Conservation (phyloP, 768 basidiomycete genomes). For the Rhodotorula paludigena region DNA sequence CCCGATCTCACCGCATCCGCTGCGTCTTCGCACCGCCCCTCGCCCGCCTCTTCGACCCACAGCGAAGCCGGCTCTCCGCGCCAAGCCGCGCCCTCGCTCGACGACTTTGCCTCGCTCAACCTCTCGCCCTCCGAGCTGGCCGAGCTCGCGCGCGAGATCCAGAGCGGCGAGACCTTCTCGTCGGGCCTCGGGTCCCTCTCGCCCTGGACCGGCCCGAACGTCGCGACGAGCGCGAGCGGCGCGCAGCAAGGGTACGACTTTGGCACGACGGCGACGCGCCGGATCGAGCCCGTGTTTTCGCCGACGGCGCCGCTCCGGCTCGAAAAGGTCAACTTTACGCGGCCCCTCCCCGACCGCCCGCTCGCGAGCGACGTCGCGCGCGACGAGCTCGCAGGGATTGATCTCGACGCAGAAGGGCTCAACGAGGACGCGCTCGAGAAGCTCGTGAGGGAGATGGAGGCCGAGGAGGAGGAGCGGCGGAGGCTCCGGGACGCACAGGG, state of each 20-base stretch:
- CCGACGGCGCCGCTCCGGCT: slow-evolving; percentile 23
- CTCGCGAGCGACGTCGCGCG: slow-evolving; percentile 16
- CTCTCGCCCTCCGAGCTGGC: slow-evolving; percentile 29
- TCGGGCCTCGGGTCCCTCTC: background rate
- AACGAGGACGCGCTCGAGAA: slow-evolving; percentile 24
- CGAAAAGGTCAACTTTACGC: slow-evolving; percentile 17
- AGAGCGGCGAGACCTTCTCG: slow-evolving; percentile 13
- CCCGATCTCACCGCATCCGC: background rate
- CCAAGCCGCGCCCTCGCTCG: slow-evolving; percentile 26
- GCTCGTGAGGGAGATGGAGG: slow-evolving; percentile 28
- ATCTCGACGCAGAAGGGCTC: slow-evolving; percentile 1
- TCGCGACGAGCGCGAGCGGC: background rate
- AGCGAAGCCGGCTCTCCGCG: background rate
- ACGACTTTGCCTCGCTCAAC: slow-evolving; percentile 36
- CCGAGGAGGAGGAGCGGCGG: slow-evolving; percentile 14
- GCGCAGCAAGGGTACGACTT: slow-evolving; percentile 8
- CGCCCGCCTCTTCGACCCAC: no score
- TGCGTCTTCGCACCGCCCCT: no score
- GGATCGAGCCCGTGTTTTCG: slow-evolving; percentile 1
- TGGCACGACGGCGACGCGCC: slow-evolving; percentile 8
- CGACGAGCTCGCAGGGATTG: slow-evolving; percentile 32
- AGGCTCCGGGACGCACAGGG: slow-evolving; percentile 14
- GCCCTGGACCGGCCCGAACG: background rate
- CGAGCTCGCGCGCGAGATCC: slow-evolving; percentile 23
- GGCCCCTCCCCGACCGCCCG: slow-evolving; percentile 23